Conservation (phyloP, 108 stramenopile species). For the Pseudonitzschia pungens region DNA sequence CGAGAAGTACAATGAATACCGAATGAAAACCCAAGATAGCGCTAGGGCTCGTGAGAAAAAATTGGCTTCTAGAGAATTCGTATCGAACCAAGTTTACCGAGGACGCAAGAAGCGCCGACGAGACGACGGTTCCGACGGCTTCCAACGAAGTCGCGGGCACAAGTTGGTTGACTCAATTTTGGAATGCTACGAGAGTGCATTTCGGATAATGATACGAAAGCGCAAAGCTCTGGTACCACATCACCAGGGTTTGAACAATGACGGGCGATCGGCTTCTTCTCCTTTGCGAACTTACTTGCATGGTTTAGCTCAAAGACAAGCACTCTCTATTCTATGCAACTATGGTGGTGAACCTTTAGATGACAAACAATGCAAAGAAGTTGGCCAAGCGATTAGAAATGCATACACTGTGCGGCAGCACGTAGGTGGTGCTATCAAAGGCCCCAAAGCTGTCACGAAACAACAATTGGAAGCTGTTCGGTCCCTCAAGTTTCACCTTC, state of each 20-base stretch:
- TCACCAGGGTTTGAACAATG: slow-evolving; percentile 47
- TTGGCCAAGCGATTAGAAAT: slow-evolving; percentile 21
- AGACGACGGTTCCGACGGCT: slow-evolving; percentile 51
- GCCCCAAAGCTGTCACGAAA: neutral
- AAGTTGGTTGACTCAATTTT: slow-evolving; percentile 74
- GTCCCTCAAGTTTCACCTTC: slow-evolving; percentile 27
- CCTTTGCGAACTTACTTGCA: slow-evolving; percentile 85
- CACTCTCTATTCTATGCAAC: slow-evolving; percentile 62
- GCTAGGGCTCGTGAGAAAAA: slow-evolving; percentile 67
- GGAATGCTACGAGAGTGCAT: slow-evolving; percentile 63
- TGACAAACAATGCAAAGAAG: slow-evolving; percentile 55
- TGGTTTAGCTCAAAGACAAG: slow-evolving; percentile 77
- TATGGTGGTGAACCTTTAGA: slow-evolving; percentile 65
- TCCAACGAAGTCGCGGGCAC: slow-evolving; percentile 73
- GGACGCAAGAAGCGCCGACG: slow-evolving; percentile 11
- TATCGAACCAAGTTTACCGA: slow-evolving; percentile 37
- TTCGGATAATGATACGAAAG: slow-evolving; percentile 17
- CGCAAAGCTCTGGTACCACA: neutral
- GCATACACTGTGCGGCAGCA: neutral
- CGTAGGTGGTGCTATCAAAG: neutral
- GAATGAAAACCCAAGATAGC: slow-evolving; percentile 40
- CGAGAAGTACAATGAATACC: slow-evolving; percentile 47
- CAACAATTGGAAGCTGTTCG: slow-evolving; percentile 41
- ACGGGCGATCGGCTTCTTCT: slow-evolving; percentile 71
- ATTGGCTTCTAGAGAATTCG: slow-evolving; percentile 49